Evolutionary conservation across 805 yeast genomes (phyloP).

Genomic region (Ogataea minuta): DNA sequence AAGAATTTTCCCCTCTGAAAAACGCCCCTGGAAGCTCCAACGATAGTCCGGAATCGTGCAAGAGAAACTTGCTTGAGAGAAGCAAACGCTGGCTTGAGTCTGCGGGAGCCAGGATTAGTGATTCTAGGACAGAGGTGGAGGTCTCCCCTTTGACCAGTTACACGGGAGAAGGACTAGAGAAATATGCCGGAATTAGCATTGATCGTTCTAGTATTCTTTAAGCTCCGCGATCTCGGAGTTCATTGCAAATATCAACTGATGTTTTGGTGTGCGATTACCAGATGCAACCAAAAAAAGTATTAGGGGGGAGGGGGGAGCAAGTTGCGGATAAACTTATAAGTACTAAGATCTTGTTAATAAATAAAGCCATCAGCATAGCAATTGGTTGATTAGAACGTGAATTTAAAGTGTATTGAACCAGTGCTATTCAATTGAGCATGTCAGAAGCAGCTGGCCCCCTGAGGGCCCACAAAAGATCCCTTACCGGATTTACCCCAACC

Average conservation of each 20-base stretch:
- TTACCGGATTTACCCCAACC: conserved; percentile 88
- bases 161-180: conserved; percentile 65
- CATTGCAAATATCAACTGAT: conserved; percentile 8
- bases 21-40: conserved; percentile 80
- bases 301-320: conserved; percentile 4
- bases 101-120: conserved; percentile 23
- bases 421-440: background rate
- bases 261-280: conserved; percentile 8
- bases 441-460: background rate
- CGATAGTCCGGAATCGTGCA: conserved; percentile 85
- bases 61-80: conserved; percentile 58
- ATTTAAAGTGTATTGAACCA: background rate
- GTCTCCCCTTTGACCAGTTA: conserved; percentile 76
- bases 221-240: background rate
- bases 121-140: conserved; percentile 47
- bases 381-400: no score
- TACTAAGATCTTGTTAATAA: no score
- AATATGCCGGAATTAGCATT: conserved; percentile 22
- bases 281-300: conserved; percentile 9
- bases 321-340: background rate
- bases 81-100: conserved; percentile 69
- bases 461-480: conserved; percentile 60
- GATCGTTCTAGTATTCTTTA: conserved; percentile 5
- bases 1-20: conserved; percentile 92
- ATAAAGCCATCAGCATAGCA: no score